Evolutionary conservation across 1,284 basidiomycete genomes (phyloP).

Genomic region (Papiliotrema laurentii): DNA sequence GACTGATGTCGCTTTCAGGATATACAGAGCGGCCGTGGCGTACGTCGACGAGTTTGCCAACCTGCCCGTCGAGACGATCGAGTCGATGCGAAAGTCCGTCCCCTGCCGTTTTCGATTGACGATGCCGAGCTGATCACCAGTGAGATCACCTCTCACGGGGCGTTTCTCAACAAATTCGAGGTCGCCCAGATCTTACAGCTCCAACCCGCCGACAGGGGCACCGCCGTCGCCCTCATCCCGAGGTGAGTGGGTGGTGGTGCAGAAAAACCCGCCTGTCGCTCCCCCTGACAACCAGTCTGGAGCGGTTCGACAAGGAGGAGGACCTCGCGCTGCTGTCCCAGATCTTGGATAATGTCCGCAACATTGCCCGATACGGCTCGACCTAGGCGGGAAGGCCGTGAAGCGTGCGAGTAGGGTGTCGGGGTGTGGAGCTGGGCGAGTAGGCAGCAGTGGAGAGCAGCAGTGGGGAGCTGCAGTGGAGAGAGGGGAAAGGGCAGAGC

Average conservation of each 20-base stretch:
- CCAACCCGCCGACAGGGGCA: slow-evolving; percentile 36
- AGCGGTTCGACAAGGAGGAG: slow-evolving; percentile 35
- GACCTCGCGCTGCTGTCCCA: slow-evolving; percentile 25
- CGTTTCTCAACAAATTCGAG: slow-evolving; percentile 44
- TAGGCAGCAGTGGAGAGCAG: too few relatives aligned
- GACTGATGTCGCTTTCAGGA: slow-evolving; percentile 15
- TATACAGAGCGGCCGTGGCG: slow-evolving; percentile 37
- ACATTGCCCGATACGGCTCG: not conserved
- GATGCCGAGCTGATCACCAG: not conserved
- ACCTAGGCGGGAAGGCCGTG: too few relatives aligned
- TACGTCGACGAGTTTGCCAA: slow-evolving; percentile 41
- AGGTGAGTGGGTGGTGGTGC: slow-evolving; percentile 22
- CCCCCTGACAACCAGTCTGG: slow-evolving; percentile 22
- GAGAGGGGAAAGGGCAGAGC: too few relatives aligned
- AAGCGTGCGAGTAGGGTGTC: too few relatives aligned
- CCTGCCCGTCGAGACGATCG: slow-evolving; percentile 23
- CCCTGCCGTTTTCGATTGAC: not conserved
- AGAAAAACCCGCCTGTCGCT: not conserved
- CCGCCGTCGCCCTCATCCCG: slow-evolving; percentile 41
- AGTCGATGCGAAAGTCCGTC: slow-evolving; percentile 39
- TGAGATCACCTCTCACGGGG: slow-evolving; percentile 1
- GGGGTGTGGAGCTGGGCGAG: too few relatives aligned
- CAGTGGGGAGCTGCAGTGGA: too few relatives aligned
- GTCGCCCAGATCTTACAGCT: slow-evolving; percentile 45
- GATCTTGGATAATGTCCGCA: slow-evolving; percentile 26